Conservation (phyloP, 2,329 filamentous ascomycete genomes). For the Chaetothyriales sp. region DNA sequence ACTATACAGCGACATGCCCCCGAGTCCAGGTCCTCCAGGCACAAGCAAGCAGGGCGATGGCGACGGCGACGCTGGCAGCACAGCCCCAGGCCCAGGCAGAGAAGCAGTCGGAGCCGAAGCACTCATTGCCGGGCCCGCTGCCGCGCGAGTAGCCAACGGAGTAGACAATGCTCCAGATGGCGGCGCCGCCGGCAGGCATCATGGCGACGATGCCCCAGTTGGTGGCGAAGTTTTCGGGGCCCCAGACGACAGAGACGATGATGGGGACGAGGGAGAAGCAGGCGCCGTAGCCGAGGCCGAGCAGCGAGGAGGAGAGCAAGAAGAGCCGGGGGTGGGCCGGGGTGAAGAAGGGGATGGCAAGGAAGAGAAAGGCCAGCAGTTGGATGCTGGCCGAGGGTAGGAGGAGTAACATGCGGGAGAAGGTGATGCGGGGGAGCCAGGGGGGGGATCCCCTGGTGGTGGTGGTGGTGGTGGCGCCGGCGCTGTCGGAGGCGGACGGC, state of each 20-base stretch:
- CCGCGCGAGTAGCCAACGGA: slow-evolving; percentile 35
- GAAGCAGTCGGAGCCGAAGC: slow-evolving; percentile 73
- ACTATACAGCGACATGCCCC: slow-evolving; percentile 56
- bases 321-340: slow-evolving; percentile 66
- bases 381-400: slow-evolving; percentile 61
- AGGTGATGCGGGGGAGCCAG: slow-evolving; percentile 44
- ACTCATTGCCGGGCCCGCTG: slow-evolving; percentile 39
- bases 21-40: slow-evolving; percentile 79
- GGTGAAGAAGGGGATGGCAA: slow-evolving; percentile 64
- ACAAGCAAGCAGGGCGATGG: slow-evolving; percentile 56
- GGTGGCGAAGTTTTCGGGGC: slow-evolving; percentile 94
- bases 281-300: slow-evolving; percentile 86
- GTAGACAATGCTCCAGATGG: slow-evolving; percentile 85
- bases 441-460: slow-evolving; percentile 72
- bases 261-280: slow-evolving; percentile 82
- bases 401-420: slow-evolving; percentile 72
- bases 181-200: slow-evolving; percentile 74
- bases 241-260: slow-evolving; percentile 94
- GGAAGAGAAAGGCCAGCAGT: slow-evolving; percentile 60
- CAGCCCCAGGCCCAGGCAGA: slow-evolving; percentile 73
- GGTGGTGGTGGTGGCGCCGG: slow-evolving; percentile 19
- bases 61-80: slow-evolving; percentile 60
- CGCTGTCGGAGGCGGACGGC: slow-evolving; percentile 24
- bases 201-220: slow-evolving; percentile 95
- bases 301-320: slow-evolving; percentile 68